phyloP scores from a whole-genome alignment of 2,329 filamentous ascomycete genomes.

The Setomelanomma holmii region DNA sequence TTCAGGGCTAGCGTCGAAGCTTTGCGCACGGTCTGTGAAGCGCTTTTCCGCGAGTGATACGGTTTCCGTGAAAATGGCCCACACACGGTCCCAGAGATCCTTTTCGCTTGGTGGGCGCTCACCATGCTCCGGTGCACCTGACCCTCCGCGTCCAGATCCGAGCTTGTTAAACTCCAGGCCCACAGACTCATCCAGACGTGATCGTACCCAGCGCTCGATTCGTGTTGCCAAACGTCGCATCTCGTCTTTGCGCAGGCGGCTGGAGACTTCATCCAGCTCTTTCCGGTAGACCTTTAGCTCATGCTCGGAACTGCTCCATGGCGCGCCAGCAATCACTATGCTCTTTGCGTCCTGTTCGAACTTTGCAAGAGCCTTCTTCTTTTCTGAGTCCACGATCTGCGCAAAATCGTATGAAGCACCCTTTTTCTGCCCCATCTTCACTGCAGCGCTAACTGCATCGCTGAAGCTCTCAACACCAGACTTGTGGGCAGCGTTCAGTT shows the following conservation, averaged over 20 bases:
- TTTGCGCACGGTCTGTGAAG: slow-evolving; percentile 87
- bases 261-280: slow-evolving; percentile 88
- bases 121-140: slow-evolving; percentile 78
- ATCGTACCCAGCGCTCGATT: slow-evolving; percentile 92
- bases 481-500: slow-evolving; percentile 89
- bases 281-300: slow-evolving; percentile 83
- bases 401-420: slow-evolving; percentile 93
- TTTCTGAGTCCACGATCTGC: slow-evolving; percentile 86
- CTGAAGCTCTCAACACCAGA: slow-evolving; percentile 82
- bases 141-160: slow-evolving; percentile 83
- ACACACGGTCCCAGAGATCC: slow-evolving; percentile 95
- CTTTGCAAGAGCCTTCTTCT: slow-evolving; percentile 73
- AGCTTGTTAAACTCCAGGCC: slow-evolving; percentile 96
- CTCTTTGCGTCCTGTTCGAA: slow-evolving; percentile 80
- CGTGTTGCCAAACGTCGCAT: slow-evolving; percentile 91
- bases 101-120: slow-evolving; percentile 77
- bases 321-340: slow-evolving; percentile 76
- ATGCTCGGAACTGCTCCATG: slow-evolving; percentile 87
- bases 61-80: slow-evolving; percentile 81
- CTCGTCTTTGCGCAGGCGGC: slow-evolving; percentile 87
- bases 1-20: slow-evolving; percentile 89
- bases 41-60: slow-evolving; percentile 84
- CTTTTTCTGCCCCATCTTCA: slow-evolving; percentile 92
- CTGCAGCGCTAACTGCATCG: slow-evolving; percentile 82
- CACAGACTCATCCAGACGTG: slow-evolving; percentile 83